These are phyloP conservation scores for Endoconidiophora laricicola DNA, from an alignment of 2,329 filamentous ascomycete genomes.

Conservation along the genomic window DNA sequence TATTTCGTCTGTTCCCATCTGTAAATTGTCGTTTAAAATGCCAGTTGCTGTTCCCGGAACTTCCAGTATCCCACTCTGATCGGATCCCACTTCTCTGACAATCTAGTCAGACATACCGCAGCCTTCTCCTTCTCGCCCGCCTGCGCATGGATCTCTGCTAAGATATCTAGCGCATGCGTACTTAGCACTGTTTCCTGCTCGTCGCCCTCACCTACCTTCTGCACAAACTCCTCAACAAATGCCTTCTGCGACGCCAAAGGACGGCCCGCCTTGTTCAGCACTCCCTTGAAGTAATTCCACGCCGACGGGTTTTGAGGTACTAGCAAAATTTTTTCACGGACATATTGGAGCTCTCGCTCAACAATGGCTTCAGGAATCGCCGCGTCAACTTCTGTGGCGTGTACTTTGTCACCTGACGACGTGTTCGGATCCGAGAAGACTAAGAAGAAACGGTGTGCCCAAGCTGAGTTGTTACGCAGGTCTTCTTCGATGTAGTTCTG, in stretches of 20 bases:
- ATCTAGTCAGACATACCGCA: slow-evolving; percentile 49
- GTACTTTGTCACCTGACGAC: slow-evolving; percentile 27
- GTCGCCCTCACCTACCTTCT: slow-evolving; percentile 25
- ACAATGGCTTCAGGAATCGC: slow-evolving; percentile 45
- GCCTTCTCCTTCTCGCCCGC: slow-evolving; percentile 44
- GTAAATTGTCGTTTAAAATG: slow-evolving; percentile 12
- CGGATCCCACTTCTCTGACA: slow-evolving; percentile 79
- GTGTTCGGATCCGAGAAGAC: slow-evolving; percentile 50
- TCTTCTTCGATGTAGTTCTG: slow-evolving; percentile 61
- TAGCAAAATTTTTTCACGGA: slow-evolving; percentile 53
- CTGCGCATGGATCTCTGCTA: slow-evolving; percentile 51
- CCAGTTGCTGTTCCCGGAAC: slow-evolving; percentile 26
- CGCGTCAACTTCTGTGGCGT: slow-evolving; percentile 35
- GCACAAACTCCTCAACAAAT: slow-evolving; percentile 37
- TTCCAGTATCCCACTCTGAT: slow-evolving; percentile 88
- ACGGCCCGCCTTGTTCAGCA: slow-evolving; percentile 49
- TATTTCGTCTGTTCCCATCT: neutral
- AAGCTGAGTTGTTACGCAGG: slow-evolving; percentile 89
- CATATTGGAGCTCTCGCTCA: slow-evolving; percentile 59
- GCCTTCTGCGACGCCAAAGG: slow-evolving; percentile 27
- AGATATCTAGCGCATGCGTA: slow-evolving; percentile 52
- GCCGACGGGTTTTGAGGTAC: slow-evolving; percentile 88
- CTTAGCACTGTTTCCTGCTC: slow-evolving; percentile 37
- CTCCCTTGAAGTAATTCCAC: slow-evolving; percentile 81
- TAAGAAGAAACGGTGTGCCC: slow-evolving; percentile 94